Conservation (phyloP, 2,329 filamentous ascomycete genomes). For the Xylaria digitata region DNA sequence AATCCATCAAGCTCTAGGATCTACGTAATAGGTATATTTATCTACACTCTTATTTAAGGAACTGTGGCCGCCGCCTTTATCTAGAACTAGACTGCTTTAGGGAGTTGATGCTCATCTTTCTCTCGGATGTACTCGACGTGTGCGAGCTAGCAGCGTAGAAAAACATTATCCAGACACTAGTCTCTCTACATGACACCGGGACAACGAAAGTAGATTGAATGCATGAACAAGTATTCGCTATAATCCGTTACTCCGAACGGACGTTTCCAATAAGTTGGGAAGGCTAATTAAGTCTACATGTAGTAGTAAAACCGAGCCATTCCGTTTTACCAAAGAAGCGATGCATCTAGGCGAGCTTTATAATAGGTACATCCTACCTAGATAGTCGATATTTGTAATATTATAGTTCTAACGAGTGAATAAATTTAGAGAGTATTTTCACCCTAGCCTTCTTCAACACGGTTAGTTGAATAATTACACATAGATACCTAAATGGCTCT, state of each 20-base stretch:
- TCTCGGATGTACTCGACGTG: no score
- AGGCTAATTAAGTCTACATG: background rate
- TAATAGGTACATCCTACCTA: no score
- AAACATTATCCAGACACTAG: background rate
- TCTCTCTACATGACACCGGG: background rate
- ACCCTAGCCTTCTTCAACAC: no score
- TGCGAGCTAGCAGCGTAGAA: background rate
- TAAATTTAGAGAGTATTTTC: background rate
- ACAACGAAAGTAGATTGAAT: background rate
- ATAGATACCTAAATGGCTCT: no score
- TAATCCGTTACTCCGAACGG: slow-evolving; percentile 8
- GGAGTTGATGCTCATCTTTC: no score
- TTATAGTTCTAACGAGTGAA: slow-evolving; percentile 2
- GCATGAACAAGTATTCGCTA: background rate
- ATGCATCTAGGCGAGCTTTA: no score
- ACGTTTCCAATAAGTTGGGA: slow-evolving; percentile 2
- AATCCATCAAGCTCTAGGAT: background rate
- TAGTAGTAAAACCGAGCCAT: background rate
- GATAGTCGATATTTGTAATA: no score
- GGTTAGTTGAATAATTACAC: no score
- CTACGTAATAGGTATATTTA: background rate
- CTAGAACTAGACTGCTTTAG: background rate
- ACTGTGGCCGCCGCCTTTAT: background rate
- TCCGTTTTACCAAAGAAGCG: no score
- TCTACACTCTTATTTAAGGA: slow-evolving; percentile 5